A percentile compares a stretch with the other conserved stretches of the same genome.
phyloP scores from a whole-genome alignment of 495 filamentous ascomycete species.

The Tetracladium setigerum region DNA sequence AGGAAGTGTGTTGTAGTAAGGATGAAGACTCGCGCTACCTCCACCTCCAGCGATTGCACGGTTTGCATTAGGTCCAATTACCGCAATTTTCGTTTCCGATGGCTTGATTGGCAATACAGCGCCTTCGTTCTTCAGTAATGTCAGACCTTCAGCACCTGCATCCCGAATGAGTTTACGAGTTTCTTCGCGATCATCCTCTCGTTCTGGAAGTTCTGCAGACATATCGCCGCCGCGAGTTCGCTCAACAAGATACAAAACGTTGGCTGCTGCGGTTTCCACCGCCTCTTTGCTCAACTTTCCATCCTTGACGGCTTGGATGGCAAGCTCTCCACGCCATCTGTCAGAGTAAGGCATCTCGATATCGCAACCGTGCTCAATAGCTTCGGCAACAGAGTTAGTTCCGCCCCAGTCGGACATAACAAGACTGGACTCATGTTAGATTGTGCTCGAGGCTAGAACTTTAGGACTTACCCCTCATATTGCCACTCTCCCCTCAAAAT shows the following conservation, averaged over 20 bases:
- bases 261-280: conserved; percentile 47
- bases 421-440: conserved; percentile 31
- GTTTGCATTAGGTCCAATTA: conserved; percentile 82
- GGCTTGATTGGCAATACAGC: conserved; percentile 58
- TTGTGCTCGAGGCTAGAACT: conserved; percentile 15
- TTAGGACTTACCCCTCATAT: conserved; percentile 53
- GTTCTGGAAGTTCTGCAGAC: conserved; percentile 50
- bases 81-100: conserved; percentile 52
- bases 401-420: conserved; percentile 72
- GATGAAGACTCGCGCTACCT: conserved; percentile 69
- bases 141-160: conserved; percentile 64
- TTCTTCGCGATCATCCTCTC: conserved; percentile 55
- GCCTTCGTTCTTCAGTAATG: conserved; percentile 71
- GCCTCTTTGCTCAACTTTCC: conserved; percentile 45
- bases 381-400: conserved; percentile 61
- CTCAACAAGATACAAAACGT: conserved; percentile 62
- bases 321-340: conserved; percentile 62
- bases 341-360: conserved; percentile 72
- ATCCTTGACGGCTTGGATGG: conserved; percentile 52
- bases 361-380: conserved; percentile 68
- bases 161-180: conserved; percentile 61
- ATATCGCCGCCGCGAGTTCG: conserved; percentile 53
- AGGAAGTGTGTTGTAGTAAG: conserved; percentile 65
- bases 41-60: conserved; percentile 72
- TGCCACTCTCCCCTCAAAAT: conserved; percentile 72